A percentile compares a stretch with the other conserved stretches of the same genome.
These are phyloP conservation scores for Tylopilus rubrobrunneus DNA, from an alignment of 768 basidiomycete genomes.

Conservation along the genomic window DNA sequence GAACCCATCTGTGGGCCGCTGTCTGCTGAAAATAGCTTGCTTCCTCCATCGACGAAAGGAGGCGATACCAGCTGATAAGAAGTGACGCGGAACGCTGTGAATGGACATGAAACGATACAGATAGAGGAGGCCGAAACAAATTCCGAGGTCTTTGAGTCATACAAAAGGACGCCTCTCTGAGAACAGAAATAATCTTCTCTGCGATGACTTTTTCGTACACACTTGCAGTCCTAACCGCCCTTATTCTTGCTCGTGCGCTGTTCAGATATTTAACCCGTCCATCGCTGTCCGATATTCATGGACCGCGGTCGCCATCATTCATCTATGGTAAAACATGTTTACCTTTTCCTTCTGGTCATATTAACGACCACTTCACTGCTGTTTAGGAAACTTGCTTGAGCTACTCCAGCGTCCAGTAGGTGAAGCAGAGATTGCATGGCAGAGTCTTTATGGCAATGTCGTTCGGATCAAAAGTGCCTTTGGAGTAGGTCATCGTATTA, in stretches of 20 bases:
- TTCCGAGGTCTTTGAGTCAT: background rate
- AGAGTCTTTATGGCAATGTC: slow-evolving; percentile 22
- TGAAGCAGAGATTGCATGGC: slow-evolving; percentile 30
- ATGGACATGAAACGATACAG: background rate
- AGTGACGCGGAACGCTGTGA: background rate
- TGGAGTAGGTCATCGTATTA: slow-evolving; percentile 11
- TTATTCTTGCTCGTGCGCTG: background rate
- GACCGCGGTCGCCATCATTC: slow-evolving; percentile 15
- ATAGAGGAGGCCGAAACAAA: background rate
- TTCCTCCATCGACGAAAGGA: background rate
- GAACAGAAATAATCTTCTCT: background rate
- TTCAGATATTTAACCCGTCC: background rate
- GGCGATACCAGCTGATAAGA: background rate
- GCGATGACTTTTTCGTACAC: slow-evolving; percentile 1
- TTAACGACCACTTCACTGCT: background rate
- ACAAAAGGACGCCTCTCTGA: background rate
- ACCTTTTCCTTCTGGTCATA: background rate
- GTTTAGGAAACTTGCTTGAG: slow-evolving; percentile 25
- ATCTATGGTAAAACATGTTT: slow-evolving; percentile 8
- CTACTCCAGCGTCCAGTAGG: slow-evolving; percentile 22
- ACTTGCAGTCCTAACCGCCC: background rate
- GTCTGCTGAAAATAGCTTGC: background rate
- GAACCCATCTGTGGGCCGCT: background rate
- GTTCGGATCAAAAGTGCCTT: slow-evolving; percentile 22
- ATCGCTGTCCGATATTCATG: slow-evolving; percentile 11